phyloP scores from a whole-genome alignment of 148 eudicot species.

The Rhododendron williamsianum region DNA sequence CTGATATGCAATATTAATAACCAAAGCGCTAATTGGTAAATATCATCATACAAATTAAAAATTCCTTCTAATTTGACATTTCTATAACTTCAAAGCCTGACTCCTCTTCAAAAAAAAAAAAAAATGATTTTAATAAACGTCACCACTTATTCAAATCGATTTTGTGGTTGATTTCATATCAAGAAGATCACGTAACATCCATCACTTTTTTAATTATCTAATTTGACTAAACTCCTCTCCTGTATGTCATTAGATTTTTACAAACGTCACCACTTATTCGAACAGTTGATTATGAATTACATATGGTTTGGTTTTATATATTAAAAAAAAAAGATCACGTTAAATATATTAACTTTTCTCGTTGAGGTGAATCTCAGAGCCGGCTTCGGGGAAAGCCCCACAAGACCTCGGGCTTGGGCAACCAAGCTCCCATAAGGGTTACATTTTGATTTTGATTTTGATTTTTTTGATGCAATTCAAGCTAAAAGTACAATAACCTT shows the following conservation, averaged over 20 bases:
- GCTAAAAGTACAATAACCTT: too few species aligned
- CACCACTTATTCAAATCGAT: background rate
- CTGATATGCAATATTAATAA: background rate
- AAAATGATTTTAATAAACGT: background rate
- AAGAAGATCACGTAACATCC: background rate
- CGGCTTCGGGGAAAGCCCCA: too few species aligned
- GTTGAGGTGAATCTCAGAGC: background rate
- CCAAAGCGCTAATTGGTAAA: background rate
- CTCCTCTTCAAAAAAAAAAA: background rate
- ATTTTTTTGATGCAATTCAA: too few species aligned
- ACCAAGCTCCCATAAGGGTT: too few species aligned
- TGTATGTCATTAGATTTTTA: background rate
- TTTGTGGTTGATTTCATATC: background rate
- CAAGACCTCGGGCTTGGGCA: too few species aligned
- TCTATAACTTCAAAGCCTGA: background rate
- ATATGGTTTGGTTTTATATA: too few species aligned
- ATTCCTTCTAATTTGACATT: background rate
- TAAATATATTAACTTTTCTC: too few species aligned
- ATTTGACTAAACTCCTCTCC: too few species aligned
- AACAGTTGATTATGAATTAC: background rate
- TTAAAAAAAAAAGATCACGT: too few species aligned
- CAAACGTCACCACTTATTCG: background rate
- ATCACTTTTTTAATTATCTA: background rate
- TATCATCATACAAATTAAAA: background rate
- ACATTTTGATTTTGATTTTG: too few species aligned